These are phyloP conservation scores for Hyaloperonospora arabidopsidis DNA, from an alignment of 352 stramenopile genomes.

Conservation along the genomic window DNA sequence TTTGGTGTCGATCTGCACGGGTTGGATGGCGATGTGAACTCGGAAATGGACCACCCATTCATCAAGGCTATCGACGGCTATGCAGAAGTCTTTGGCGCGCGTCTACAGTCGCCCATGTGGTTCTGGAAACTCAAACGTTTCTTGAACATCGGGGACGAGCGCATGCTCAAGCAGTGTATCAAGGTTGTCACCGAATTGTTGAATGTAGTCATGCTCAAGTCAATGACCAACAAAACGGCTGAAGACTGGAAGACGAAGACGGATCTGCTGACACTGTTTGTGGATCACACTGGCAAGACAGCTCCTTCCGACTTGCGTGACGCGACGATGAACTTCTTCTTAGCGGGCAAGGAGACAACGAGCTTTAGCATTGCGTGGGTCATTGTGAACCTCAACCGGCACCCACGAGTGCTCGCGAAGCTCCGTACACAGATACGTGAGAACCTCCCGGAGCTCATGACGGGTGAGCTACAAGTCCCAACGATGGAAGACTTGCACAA, in stretches of 20 bases:
- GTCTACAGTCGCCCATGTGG: constrained; percentile 28
- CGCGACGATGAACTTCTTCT: constrained; percentile 70
- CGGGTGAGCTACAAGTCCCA: constrained; percentile 15
- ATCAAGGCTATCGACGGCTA: constrained; percentile 19
- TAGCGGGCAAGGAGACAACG: constrained; percentile 62
- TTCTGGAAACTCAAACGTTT: constrained; percentile 43
- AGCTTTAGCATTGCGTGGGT: constrained; percentile 63
- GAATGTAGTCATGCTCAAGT: constrained; percentile 27
- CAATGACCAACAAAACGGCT: constrained; percentile 12
- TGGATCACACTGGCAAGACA: constrained; percentile 13
- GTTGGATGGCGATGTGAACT: constrained; percentile 18
- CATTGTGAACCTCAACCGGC: constrained; percentile 61
- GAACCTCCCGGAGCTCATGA: constrained; percentile 27
- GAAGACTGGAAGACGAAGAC: constrained; percentile 12
- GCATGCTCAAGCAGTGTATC: constrained; percentile 12
- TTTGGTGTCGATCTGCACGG: constrained; percentile 44
- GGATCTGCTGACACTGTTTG: constrained; percentile 44
- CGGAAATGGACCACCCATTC: constrained; percentile 23
- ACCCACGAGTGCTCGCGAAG: constrained; percentile 41
- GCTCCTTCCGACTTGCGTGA: constrained; percentile 28
- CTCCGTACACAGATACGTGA: constrained; percentile 41
- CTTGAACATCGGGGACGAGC: constrained; percentile 13
- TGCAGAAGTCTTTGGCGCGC: constrained; percentile 11
- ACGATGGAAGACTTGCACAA: constrained; percentile 39
- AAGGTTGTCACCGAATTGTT: constrained; percentile 30